Percentiles rank a stretch among this genome's conserved stretches.
Evolutionary conservation across 352 stramenopile genomes (phyloP).

Genomic region (Pilasporangium apinafurcum): DNA sequence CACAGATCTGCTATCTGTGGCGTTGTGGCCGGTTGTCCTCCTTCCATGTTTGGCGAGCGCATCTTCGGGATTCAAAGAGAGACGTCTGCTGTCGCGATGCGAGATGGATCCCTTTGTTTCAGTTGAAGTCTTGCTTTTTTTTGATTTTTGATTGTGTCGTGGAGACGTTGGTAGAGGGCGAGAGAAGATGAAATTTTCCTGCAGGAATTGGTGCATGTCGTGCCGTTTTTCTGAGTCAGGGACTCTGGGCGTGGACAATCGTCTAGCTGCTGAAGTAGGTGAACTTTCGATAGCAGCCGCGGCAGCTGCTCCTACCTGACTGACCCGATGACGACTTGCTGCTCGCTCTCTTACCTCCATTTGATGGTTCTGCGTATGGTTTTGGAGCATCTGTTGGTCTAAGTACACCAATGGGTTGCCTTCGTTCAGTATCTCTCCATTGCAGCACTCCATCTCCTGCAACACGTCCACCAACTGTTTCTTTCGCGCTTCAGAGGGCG

Average conservation of each 20-base stretch:
- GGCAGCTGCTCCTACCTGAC: no score
- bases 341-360: constrained; percentile 8
- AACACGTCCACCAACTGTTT: constrained; percentile 22
- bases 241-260: constrained; percentile 1
- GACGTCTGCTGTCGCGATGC: no score
- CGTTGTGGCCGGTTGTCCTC: not conserved
- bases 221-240: constrained; percentile 9
- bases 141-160: no score
- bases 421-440: constrained; percentile 44
- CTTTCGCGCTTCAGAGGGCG: constrained; percentile 19
- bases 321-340: constrained; percentile 14
- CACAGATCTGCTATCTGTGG: not conserved
- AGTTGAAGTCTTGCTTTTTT: no score
- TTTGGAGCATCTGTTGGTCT: constrained; percentile 24
- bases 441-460: no score
- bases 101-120: no score
- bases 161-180: no score
- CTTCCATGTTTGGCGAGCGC: no score
- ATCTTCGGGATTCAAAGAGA: no score
- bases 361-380: constrained; percentile 18
- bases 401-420: constrained; percentile 62
- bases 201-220: constrained; percentile 41
- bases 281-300: no score
- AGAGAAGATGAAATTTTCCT: constrained; percentile 73
- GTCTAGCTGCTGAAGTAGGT: no score